Conservation (phyloP, 2,329 filamentous ascomycete species). For the Botryotinia convoluta region DNA sequence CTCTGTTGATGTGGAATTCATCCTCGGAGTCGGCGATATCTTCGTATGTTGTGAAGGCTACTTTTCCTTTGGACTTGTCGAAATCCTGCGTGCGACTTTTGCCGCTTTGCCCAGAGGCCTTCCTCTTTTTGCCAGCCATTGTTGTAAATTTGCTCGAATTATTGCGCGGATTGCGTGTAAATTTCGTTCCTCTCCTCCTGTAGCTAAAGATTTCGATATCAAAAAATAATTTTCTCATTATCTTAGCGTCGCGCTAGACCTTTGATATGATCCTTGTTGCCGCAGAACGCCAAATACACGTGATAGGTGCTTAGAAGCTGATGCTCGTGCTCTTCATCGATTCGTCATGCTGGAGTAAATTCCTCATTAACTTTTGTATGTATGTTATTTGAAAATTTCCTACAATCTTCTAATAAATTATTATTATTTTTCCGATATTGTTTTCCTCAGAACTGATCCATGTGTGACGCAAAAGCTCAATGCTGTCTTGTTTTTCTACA, state of each 20-base stretch:
- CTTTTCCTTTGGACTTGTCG: slow-evolving; percentile 35
- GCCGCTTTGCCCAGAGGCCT: slow-evolving; percentile 10
- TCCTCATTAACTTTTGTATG: background rate
- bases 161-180: background rate
- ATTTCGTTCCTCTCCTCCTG: background rate
- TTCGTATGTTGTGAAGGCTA: slow-evolving; percentile 56
- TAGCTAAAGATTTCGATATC: slow-evolving; percentile 7
- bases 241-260: slow-evolving; percentile 18
- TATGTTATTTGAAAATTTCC: background rate
- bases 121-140: slow-evolving; percentile 22
- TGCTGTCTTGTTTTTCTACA: background rate
- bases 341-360: background rate
- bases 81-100: slow-evolving; percentile 2
- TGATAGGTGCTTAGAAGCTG: background rate
- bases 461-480: background rate
- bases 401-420: background rate
- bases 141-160: background rate
- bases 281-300: background rate
- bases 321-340: background rate
- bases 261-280: background rate
- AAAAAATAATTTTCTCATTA: slow-evolving; percentile 23
- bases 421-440: background rate
- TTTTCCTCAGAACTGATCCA: background rate
- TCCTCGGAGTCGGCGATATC: slow-evolving; percentile 94
- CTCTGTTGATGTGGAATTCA: slow-evolving; percentile 83